Percentiles rank a stretch among this genome's conserved stretches.
Conservation (phyloP, 2,329 filamentous ascomycete species). For the Penicillium sp. region DNA sequence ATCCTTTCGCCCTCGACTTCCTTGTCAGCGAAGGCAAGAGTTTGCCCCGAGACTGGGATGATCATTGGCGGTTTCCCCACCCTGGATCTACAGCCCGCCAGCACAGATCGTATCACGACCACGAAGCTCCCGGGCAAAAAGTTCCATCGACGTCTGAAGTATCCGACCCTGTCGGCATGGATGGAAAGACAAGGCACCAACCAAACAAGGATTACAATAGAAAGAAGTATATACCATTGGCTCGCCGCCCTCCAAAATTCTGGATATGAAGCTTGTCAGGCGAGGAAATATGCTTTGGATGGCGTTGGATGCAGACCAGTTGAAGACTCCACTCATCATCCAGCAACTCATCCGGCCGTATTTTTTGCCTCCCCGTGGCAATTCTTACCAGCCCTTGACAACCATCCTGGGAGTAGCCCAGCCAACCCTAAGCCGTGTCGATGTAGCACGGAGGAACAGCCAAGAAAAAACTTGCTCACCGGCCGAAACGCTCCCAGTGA, state of each 20-base stretch:
- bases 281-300: constrained; percentile 15
- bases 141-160: neutral
- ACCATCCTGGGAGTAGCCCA: constrained; percentile 13
- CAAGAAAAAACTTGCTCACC: constrained; percentile 18
- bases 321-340: constrained; percentile 4
- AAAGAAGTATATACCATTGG: constrained; percentile 3
- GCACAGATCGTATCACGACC: constrained; percentile 12
- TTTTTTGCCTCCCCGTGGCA: constrained; percentile 7
- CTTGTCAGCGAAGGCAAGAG: neutral
- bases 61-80: constrained; percentile 11
- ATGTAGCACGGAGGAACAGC: constrained; percentile 17
- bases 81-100: constrained; percentile 12
- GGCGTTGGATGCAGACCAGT: constrained; percentile 14
- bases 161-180: constrained; percentile 6
- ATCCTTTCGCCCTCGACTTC: neutral
- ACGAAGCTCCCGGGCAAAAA: constrained; percentile 9
- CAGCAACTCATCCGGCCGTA: neutral
- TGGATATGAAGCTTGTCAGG: constrained; percentile 10
- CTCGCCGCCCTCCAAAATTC: neutral
- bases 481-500: constrained; percentile 15
- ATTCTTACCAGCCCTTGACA: constrained; percentile 10
- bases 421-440: constrained; percentile 17
- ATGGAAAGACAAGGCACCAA: constrained; percentile 5
- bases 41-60: neutral
- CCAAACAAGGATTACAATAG: constrained; percentile 5